Conservation (phyloP, 179 eudicot genomes). For the Gypsophila paniculata region DNA sequence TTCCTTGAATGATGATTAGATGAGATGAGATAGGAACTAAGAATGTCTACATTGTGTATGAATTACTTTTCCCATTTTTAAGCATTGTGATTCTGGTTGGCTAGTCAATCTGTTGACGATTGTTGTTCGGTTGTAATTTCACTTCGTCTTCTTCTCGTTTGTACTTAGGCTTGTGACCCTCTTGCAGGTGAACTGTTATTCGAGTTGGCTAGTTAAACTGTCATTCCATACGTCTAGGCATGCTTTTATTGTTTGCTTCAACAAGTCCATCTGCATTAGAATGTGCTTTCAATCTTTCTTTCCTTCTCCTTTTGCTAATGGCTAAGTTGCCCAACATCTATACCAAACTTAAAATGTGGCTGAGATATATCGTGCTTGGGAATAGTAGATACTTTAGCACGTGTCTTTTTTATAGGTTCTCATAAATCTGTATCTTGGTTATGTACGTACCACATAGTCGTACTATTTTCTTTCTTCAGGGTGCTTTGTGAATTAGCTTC, state of each 20-base stretch:
- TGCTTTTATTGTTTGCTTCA: neutral
- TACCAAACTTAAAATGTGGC: conserved; percentile 8
- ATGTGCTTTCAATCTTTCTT: neutral
- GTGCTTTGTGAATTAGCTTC: neutral
- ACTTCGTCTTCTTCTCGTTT: neutral
- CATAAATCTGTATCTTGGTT: neutral
- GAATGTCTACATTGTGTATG: neutral
- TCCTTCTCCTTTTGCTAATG: neutral
- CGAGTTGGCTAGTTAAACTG: neutral
- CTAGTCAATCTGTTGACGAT: neutral
- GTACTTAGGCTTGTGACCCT: neutral
- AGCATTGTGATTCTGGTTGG: neutral
- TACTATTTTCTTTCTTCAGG: neutral
- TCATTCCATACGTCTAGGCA: neutral
- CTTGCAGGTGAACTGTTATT: conserved; percentile 12
- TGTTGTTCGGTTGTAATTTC: neutral
- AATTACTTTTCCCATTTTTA: neutral
- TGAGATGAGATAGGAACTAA: neutral
- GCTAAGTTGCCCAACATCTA: neutral
- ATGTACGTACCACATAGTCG: neutral
- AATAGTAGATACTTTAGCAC: neutral
- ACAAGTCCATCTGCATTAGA: neutral
- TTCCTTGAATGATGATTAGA: conserved; percentile 5
- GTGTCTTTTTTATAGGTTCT: neutral
- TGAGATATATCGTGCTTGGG: neutral